These are phyloP conservation scores for Pyricularia pennisetigena DNA, from an alignment of 2,329 filamentous ascomycete species.

Conservation along the genomic window DNA sequence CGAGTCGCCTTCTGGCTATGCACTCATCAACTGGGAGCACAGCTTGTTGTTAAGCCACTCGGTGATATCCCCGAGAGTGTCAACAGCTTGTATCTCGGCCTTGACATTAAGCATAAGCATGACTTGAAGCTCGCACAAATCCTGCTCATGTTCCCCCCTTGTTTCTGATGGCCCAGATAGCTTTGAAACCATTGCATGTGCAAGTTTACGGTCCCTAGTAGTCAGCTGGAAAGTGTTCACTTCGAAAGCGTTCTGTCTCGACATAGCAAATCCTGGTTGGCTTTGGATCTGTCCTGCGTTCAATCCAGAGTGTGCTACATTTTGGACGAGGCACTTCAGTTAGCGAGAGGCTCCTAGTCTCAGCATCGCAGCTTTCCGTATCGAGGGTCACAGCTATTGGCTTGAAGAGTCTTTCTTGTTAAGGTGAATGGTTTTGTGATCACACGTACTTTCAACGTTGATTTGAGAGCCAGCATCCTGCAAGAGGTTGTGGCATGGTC, in stretches of 20 bases:
- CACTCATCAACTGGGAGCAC: neutral
- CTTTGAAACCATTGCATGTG: slow-evolving; percentile 39
- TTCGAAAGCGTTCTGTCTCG: slow-evolving; percentile 1
- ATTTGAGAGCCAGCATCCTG: neutral
- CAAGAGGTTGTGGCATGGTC: neutral
- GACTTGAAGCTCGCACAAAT: slow-evolving; percentile 47
- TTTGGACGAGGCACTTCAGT: neutral
- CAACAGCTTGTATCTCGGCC: slow-evolving; percentile 66
- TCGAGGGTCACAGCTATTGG: neutral
- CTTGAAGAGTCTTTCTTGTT: neutral
- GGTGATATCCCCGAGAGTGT: slow-evolving; percentile 40
- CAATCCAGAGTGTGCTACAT: neutral
- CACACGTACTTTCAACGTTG: neutral
- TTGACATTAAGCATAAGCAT: slow-evolving; percentile 70
- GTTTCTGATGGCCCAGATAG: slow-evolving; percentile 15
- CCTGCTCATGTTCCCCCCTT: slow-evolving; percentile 26
- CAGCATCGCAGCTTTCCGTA: neutral
- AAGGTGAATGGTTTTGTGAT: neutral
- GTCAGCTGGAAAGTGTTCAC: slow-evolving; percentile 31
- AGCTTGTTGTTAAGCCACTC: slow-evolving; percentile 39
- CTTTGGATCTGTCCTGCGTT: neutral
- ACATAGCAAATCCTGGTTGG: neutral
- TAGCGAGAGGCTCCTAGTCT: neutral
- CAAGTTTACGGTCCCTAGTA: slow-evolving; percentile 46
- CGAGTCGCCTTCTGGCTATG: neutral